phyloP scores from a whole-genome alignment of 306 rosid species.

The Trifolium repens region DNA sequence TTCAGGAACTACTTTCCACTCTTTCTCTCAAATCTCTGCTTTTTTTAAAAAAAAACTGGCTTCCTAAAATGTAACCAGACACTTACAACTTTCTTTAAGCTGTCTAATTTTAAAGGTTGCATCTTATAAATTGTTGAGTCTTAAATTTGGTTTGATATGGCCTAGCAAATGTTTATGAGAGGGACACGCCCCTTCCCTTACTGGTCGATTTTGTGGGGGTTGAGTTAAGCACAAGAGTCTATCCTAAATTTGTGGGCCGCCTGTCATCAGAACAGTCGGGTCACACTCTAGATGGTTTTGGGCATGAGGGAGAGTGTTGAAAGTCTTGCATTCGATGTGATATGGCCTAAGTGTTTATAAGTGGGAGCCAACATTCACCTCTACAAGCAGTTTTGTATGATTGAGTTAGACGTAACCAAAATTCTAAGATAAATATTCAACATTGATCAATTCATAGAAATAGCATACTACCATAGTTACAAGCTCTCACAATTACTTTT shows the following conservation, averaged over 20 bases:
- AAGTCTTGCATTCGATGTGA: neutral
- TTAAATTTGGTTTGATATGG: neutral
- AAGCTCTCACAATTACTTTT: slow-evolving; percentile 23
- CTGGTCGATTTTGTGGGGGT: neutral
- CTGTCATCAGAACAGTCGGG: neutral
- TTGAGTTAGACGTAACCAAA: slow-evolving; percentile 9
- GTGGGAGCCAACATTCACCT: neutral
- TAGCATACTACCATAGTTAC: slow-evolving; percentile 1
- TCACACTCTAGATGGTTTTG: neutral
- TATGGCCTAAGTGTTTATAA: neutral
- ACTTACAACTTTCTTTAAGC: slow-evolving; percentile 17
- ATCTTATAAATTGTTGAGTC: neutral
- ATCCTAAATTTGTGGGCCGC: neutral
- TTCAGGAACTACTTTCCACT: neutral
- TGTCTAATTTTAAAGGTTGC: neutral
- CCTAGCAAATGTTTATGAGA: neutral
- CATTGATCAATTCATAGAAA: slow-evolving; percentile 4
- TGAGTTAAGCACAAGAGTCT: neutral
- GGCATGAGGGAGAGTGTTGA: neutral
- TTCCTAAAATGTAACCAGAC: neutral
- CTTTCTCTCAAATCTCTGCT: neutral
- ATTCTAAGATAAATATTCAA: slow-evolving; percentile 10
- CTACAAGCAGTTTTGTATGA: neutral
- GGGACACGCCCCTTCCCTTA: neutral
- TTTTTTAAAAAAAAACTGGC: neutral